Evolutionary conservation across 2,329 filamentous ascomycete species (phyloP).

Genomic region (Penicillium vulpinum): DNA sequence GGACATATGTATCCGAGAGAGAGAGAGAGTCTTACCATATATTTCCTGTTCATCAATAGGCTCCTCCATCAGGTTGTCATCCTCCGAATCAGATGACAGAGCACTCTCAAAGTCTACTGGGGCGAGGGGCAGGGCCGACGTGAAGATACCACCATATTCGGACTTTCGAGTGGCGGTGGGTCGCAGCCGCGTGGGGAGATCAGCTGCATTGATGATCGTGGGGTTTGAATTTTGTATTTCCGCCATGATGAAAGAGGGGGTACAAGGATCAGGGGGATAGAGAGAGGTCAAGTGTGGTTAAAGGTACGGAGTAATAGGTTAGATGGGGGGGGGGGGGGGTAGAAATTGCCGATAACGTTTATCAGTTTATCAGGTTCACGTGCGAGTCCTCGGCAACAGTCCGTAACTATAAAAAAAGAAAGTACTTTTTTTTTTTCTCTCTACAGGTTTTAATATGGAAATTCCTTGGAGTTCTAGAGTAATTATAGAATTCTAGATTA

Average conservation of each 20-base stretch:
- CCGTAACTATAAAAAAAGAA: too few relatives aligned
- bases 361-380: not conserved
- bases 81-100: conserved; percentile 40
- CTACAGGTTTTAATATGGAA: not conserved
- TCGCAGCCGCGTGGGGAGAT: conserved; percentile 76
- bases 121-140: conserved; percentile 50
- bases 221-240: conserved; percentile 68
- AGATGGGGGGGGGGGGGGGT: not conserved
- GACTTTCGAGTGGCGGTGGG: conserved; percentile 43
- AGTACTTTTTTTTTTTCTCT: too few relatives aligned
- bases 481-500: too few relatives aligned
- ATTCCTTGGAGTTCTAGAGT: too few relatives aligned
- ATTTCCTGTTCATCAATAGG: conserved; percentile 97
- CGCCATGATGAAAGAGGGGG: conserved; percentile 25
- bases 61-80: conserved; percentile 67
- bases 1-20: not conserved
- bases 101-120: conserved; percentile 45
- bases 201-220: conserved; percentile 81
- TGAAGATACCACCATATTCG: conserved; percentile 50
- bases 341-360: conserved; percentile 6
- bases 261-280: not conserved
- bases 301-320: not conserved
- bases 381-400: not conserved
- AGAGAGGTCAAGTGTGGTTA: too few relatives aligned
- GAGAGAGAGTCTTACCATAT: conserved; percentile 63